These are phyloP conservation scores for Rutstroemia sp. DNA, from an alignment of 2,329 filamentous ascomycete genomes.

Conservation along the genomic window DNA sequence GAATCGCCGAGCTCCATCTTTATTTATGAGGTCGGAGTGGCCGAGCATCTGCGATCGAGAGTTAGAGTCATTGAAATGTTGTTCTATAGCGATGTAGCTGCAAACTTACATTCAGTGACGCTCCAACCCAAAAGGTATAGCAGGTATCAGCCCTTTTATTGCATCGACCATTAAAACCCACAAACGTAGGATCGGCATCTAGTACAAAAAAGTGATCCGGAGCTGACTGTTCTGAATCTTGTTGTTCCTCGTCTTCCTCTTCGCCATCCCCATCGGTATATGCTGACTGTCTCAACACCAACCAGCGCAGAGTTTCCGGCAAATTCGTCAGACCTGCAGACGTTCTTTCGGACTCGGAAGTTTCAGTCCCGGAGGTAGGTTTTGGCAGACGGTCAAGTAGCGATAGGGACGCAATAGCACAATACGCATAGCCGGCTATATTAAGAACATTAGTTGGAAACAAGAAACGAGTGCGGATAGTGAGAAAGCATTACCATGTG, in stretches of 20 bases:
- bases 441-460: not conserved
- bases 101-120: slow-evolving; percentile 43
- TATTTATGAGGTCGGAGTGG: slow-evolving; percentile 48
- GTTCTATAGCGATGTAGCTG: not conserved
- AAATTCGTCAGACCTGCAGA: slow-evolving; percentile 31
- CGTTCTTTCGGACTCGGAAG: slow-evolving; percentile 20
- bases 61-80: slow-evolving; percentile 19
- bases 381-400: slow-evolving; percentile 45
- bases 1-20: slow-evolving; percentile 60
- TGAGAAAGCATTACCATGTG: slow-evolving; percentile 23
- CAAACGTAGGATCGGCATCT: slow-evolving; percentile 30
- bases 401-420: slow-evolving; percentile 69
- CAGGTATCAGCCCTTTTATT: slow-evolving; percentile 95
- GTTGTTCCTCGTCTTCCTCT: slow-evolving; percentile 23
- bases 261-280: slow-evolving; percentile 45
- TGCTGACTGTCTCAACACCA: slow-evolving; percentile 56
- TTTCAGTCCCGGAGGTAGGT: slow-evolving; percentile 1
- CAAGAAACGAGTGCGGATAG: not conserved
- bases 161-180: slow-evolving; percentile 82
- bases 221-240: slow-evolving; percentile 10
- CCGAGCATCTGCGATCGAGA: slow-evolving; percentile 45
- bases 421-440: slow-evolving; percentile 82
- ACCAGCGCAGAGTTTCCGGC: slow-evolving; percentile 40
- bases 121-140: slow-evolving; percentile 88
- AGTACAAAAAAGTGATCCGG: not conserved